Conservation (phyloP, 2,329 filamentous ascomycete genomes). For the Pseudohalonectria lignicola region DNA sequence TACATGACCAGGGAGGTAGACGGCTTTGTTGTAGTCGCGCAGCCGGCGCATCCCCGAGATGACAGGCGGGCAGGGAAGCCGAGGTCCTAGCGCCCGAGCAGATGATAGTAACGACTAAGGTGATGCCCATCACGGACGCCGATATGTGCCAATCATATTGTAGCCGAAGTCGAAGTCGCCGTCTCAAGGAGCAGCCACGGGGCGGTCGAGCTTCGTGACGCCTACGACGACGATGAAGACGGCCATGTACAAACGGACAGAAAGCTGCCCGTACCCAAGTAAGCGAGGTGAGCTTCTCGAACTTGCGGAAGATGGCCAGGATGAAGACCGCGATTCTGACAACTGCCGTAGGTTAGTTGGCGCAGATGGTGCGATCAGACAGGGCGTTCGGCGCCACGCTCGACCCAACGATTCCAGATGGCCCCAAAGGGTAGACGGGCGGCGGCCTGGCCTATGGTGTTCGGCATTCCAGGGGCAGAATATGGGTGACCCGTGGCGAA, state of each 20-base stretch:
- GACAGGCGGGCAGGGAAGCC: slow-evolving; percentile 51
- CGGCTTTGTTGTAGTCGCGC: slow-evolving; percentile 46
- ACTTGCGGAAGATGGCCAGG: slow-evolving; percentile 43
- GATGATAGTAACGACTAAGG: slow-evolving; percentile 45
- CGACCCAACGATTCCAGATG: slow-evolving; percentile 46
- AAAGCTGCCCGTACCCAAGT: slow-evolving; percentile 52
- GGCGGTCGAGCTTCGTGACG: slow-evolving; percentile 32
- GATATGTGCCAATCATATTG: slow-evolving; percentile 41
- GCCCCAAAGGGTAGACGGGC: too few species aligned
- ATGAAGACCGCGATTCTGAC: slow-evolving; percentile 36
- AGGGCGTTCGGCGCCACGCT: slow-evolving; percentile 50
- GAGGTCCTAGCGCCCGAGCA: slow-evolving; percentile 46
- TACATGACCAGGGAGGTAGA: slow-evolving; percentile 50
- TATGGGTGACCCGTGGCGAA: too few species aligned
- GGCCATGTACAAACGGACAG: slow-evolving; percentile 43
- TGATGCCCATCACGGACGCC: slow-evolving; percentile 47
- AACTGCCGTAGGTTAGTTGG: slow-evolving; percentile 44
- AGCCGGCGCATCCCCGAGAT: slow-evolving; percentile 55
- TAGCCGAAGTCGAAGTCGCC: slow-evolving; percentile 46
- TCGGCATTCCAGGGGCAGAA: too few species aligned
- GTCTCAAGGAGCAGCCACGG: slow-evolving; percentile 35
- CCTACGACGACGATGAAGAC: slow-evolving; percentile 50
- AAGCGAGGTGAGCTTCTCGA: slow-evolving; percentile 50
- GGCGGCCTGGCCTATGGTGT: too few species aligned
- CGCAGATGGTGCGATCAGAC: slow-evolving; percentile 45